phyloP scores from a whole-genome alignment of 164 flowering plant species.

The Chimonanthus salicifolius region DNA sequence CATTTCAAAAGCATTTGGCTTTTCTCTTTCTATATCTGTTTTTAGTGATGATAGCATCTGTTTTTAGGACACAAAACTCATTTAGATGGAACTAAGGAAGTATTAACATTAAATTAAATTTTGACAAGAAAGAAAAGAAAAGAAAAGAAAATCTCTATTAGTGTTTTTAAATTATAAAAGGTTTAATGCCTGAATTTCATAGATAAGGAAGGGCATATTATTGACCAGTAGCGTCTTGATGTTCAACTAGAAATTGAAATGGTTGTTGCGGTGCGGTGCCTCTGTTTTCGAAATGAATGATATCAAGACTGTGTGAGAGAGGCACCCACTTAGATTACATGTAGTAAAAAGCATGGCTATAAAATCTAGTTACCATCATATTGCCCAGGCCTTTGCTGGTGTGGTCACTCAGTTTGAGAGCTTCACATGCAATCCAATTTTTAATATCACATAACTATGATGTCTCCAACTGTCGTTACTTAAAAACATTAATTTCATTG shows the following conservation, averaged over 20 bases:
- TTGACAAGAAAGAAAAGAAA: too few relatives aligned
- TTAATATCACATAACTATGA: background rate
- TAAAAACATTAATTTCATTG: background rate
- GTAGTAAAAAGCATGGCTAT: conserved; percentile 57
- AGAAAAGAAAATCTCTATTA: too few relatives aligned
- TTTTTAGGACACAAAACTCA: too few relatives aligned
- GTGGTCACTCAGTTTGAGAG: conserved; percentile 9
- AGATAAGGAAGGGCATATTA: background rate
- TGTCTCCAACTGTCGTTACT: too few relatives aligned
- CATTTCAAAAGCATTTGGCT: too few relatives aligned
- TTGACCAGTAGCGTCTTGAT: background rate
- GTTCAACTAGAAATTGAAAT: conserved; percentile 5
- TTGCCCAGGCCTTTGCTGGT: conserved; percentile 13
- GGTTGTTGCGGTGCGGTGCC: background rate
- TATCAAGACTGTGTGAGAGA: conserved; percentile 30
- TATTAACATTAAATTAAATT: too few relatives aligned
- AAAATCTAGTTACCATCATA: conserved; percentile 46
- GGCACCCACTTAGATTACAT: conserved; percentile 37
- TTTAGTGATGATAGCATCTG: too few relatives aligned
- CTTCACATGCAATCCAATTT: conserved; percentile 1
- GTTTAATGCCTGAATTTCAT: too few relatives aligned
- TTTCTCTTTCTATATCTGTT: too few relatives aligned
- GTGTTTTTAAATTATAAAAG: too few relatives aligned
- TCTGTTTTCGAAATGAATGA: conserved; percentile 2
- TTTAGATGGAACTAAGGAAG: too few relatives aligned